These are phyloP conservation scores for Lophiostoma macrostomum DNA, from an alignment of 495 filamentous ascomycete species.

Conservation along the genomic window DNA sequence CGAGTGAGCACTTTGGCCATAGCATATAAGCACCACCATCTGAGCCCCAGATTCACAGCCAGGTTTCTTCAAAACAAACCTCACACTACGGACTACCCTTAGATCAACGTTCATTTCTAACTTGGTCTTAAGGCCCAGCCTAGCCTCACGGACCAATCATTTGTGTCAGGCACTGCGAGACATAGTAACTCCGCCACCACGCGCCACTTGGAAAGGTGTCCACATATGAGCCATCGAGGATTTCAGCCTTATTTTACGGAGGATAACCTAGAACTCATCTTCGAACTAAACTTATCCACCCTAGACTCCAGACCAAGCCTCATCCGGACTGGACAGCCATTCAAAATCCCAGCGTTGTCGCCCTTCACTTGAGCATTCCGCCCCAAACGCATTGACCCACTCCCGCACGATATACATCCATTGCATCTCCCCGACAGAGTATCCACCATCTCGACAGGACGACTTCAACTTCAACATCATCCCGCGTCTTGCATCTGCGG, in stretches of 20 bases:
- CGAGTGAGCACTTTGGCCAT: no score
- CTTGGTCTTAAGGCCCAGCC: constrained; percentile 25
- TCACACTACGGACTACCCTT: not conserved
- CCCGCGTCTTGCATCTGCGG: not conserved
- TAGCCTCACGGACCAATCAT: constrained; percentile 25
- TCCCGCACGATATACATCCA: constrained; percentile 20
- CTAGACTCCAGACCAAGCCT: constrained; percentile 11
- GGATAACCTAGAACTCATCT: constrained; percentile 9
- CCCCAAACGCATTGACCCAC: constrained; percentile 18
- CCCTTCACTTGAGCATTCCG: constrained; percentile 10
- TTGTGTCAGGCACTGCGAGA: constrained; percentile 24
- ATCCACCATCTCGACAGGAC: not conserved
- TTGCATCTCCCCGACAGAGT: constrained; percentile 1
- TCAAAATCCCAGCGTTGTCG: constrained; percentile 14
- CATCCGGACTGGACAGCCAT: constrained; percentile 5
- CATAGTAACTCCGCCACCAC: constrained; percentile 28
- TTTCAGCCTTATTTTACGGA: constrained; percentile 31
- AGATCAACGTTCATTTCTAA: constrained; percentile 14
- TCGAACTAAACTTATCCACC: constrained; percentile 20
- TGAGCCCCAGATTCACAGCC: constrained; percentile 19
- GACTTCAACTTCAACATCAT: not conserved
- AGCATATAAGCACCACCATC: constrained; percentile 13
- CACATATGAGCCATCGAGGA: not conserved
- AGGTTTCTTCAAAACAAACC: not conserved
- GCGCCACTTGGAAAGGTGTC: constrained; percentile 20